Evolutionary conservation across 768 basidiomycete genomes (phyloP), one percentile per base, ranked within the genome.

Genomic region (Leccinum variicolor): DNA sequence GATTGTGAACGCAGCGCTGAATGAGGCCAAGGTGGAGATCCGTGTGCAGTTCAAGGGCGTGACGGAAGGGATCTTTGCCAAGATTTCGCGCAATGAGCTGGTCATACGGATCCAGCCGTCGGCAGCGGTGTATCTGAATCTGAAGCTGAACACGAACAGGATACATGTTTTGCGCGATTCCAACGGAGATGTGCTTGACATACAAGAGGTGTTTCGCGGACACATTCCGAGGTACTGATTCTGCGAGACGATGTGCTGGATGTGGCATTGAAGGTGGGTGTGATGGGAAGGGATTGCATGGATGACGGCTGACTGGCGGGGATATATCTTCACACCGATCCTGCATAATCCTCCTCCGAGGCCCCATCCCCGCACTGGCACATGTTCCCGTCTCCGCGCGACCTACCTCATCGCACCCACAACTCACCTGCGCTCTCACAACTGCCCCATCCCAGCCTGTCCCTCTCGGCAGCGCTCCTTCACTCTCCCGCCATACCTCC

Each of bases 1-100:
- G 26, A 49, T 48, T 26, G 31, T 56, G 36, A 23, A 49, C 5
- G 66, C 58, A 96, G 95, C 96, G 4, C 77, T 99, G 59, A 97
- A 98, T 77, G 97, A 99, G 75, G 92, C 93, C 72, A 99, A 99
- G 78, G 95, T 98, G 54, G 96, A 98, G 75, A 88, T 98, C 66
- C 91, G 96, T 51, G 88, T 98, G 58, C 96, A 99, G 74, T 98
- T 93, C 82, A 98, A 94, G 77, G 95, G 98, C 73, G 94, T 96
- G 54, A 94, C 94, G 1, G 85, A 87, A 71, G 96, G 96, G 52
- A 97, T 98, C 69, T 99, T 98, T 84, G 88, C 89, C 73, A 89
- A 98, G 66, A 94, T 98, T 67, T 83, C 92, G 23, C 88, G 96
- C 61, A 97, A 99, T 76, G 96, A 99, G 76, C 83, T 99, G 66